phyloP scores from a whole-genome alignment of 2,329 filamentous ascomycete genomes.

The Ophiostoma tasmaniense region DNA sequence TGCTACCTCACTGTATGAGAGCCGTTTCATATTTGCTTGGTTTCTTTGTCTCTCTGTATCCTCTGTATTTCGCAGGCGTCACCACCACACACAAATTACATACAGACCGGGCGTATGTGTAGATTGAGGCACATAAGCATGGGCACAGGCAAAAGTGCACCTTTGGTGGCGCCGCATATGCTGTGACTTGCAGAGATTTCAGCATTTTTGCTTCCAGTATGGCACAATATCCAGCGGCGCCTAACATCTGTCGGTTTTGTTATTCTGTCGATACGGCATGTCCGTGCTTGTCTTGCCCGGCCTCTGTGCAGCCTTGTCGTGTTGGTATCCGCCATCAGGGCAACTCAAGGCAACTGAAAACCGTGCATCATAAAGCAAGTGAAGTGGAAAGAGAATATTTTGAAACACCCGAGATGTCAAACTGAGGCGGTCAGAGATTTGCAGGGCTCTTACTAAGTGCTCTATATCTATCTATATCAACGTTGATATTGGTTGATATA shows the following conservation, averaged over 20 bases:
- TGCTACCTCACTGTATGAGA: not conserved
- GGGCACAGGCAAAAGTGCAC: not conserved
- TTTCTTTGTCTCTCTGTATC: not conserved
- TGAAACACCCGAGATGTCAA: conserved; percentile 1
- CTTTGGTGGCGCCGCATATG: not conserved
- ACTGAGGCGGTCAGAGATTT: conserved; percentile 4
- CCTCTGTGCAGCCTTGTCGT: not conserved
- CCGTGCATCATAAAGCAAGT: not conserved
- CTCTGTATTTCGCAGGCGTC: not conserved
- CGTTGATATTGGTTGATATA: not conserved
- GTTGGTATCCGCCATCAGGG: not conserved
- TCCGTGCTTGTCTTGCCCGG: not conserved
- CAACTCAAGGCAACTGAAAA: not conserved
- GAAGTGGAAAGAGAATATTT: not conserved
- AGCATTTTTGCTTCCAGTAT: not conserved
- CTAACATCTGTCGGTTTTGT: not conserved
- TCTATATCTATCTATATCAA: not conserved
- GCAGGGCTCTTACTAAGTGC: conserved; percentile 2
- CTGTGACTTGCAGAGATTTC: not conserved
- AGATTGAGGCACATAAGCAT: not conserved
- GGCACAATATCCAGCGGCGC: not conserved
- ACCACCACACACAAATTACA: not conserved
- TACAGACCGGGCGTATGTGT: not conserved
- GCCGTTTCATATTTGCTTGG: not conserved
- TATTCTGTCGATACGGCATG: not conserved